Conservation (phyloP, 371 early-diverging fungal species). For the Homolaphlyctis polyrhiza region DNA sequence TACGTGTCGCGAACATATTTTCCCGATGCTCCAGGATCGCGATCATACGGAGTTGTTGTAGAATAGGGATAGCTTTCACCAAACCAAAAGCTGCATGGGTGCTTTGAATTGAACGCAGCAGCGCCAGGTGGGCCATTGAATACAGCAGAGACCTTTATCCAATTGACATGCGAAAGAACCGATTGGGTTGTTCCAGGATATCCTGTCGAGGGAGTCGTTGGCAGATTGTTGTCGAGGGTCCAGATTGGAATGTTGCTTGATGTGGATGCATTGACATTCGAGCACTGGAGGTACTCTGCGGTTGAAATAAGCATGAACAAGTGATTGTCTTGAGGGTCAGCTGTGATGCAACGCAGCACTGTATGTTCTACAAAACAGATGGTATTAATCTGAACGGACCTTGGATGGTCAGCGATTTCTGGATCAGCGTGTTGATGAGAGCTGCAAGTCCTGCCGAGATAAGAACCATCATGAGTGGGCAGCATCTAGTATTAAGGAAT, state of each 20-base stretch:
- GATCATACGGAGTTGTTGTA: conserved; percentile 6
- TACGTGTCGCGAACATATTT: conserved; percentile 2
- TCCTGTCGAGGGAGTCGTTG: not conserved
- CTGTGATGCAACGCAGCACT: no score
- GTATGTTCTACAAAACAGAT: no score
- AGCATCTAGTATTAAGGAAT: conserved; percentile 11
- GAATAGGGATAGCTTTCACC: conserved; percentile 40
- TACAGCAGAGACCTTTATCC: conserved; percentile 9
- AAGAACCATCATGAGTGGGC: conserved; percentile 33
- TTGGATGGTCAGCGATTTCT: conserved; percentile 5
- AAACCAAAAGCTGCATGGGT: conserved; percentile 36
- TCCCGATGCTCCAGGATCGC: conserved; percentile 9
- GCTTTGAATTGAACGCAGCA: conserved; percentile 1
- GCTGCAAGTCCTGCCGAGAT: conserved; percentile 25
- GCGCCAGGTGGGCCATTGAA: conserved; percentile 8
- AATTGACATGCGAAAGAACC: not conserved
- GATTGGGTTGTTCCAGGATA: not conserved
- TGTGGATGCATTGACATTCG: not conserved
- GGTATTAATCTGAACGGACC: no score
- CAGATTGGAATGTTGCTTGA: not conserved
- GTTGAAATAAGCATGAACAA: not conserved
- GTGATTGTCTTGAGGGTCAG: no score
- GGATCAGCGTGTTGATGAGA: conserved; percentile 21
- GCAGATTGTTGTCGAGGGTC: not conserved
- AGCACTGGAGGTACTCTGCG: not conserved